Evolutionary conservation across 116 monocot species (phyloP).

Genomic region (Iris pallida): DNA sequence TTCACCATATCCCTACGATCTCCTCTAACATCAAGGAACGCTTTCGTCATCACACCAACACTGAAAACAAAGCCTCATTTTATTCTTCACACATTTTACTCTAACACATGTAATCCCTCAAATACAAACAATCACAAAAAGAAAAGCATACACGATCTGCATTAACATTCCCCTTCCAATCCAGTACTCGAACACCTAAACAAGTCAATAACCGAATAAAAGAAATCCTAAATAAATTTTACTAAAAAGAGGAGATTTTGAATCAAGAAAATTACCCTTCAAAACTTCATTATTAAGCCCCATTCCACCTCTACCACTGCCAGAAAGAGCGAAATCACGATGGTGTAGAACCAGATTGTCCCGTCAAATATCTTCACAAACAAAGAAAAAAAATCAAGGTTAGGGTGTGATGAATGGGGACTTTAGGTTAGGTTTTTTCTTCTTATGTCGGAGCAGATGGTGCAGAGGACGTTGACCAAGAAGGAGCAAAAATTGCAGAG

Average conservation of each 20-base stretch:
- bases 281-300: conserved; percentile 67
- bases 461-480: conserved; percentile 47
- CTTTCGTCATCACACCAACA: conserved; percentile 96
- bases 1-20: conserved; percentile 40
- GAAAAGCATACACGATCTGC: conserved; percentile 81
- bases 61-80: conserved; percentile 19
- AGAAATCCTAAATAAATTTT: neutral
- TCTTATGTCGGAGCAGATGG: conserved; percentile 61
- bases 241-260: neutral
- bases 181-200: conserved; percentile 85
- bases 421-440: conserved; percentile 2
- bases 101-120: neutral
- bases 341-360: conserved; percentile 86
- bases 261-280: conserved; percentile 33
- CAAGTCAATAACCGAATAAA: neutral
- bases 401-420: neutral
- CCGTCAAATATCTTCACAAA: conserved; percentile 69
- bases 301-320: conserved; percentile 80
- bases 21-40: conserved; percentile 52
- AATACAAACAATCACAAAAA: neutral
- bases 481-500: no score
- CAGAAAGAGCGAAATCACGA: conserved; percentile 73
- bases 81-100: no score
- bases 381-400: conserved; percentile 1
- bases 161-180: conserved; percentile 82